Conservation (phyloP, 148 eudicot genomes). For the Diospyros kaki region DNA sequence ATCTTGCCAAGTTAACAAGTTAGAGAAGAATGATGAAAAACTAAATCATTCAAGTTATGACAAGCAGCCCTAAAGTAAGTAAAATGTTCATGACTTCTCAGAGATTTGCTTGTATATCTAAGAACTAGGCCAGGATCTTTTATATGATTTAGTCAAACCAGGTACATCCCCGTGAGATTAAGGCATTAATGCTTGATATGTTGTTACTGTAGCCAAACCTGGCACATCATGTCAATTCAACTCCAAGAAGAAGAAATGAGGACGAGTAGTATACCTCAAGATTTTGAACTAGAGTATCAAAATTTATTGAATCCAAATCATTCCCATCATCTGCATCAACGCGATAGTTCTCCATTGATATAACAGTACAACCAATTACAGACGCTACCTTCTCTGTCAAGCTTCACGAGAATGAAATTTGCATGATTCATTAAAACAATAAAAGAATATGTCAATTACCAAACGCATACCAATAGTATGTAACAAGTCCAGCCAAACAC, state of each 20-base stretch:
- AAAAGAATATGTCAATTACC: background rate
- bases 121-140: background rate
- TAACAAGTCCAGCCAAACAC: background rate
- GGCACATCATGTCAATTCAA: background rate
- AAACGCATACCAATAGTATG: background rate
- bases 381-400: constrained; percentile 97
- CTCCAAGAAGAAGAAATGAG: background rate
- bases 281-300: constrained; percentile 70
- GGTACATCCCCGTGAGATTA: background rate
- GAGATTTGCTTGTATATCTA: background rate
- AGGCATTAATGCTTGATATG: too few species aligned
- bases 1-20: background rate
- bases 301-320: constrained; percentile 83
- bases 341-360: constrained; percentile 95
- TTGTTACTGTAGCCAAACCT: too few species aligned
- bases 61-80: background rate
- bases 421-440: constrained; percentile 8
- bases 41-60: background rate
- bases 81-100: background rate
- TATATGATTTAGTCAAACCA: background rate
- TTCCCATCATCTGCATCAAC: constrained; percentile 80
- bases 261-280: constrained; percentile 60
- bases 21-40: background rate
- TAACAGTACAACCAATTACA: constrained; percentile 83
- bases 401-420: constrained; percentile 54